Percentiles rank a stretch among this genome's conserved stretches.
Evolutionary conservation across 2,329 filamentous ascomycete species (phyloP).

Genomic region (Nigrograna mackinnonii): DNA sequence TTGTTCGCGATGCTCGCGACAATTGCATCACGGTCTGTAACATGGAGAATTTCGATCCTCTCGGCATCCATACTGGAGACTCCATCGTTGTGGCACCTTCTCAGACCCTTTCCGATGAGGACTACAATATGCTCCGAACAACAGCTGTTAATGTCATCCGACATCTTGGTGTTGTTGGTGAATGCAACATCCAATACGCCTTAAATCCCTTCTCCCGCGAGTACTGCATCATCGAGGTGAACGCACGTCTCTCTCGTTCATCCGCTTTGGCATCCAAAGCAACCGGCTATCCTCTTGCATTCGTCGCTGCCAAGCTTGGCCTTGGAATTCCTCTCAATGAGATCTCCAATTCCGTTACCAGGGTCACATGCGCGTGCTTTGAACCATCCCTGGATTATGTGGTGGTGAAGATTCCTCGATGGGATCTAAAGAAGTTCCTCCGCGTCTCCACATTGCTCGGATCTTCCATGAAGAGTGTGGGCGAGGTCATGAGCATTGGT

Average conservation of each 20-base stretch:
- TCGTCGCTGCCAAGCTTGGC: constrained; percentile 95
- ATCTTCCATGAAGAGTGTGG: constrained; percentile 99
- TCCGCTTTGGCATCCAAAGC: constrained; percentile 96
- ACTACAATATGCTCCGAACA: constrained; percentile 98
- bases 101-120: constrained; percentile 93
- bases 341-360: constrained; percentile 94
- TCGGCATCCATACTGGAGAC: constrained; percentile 97
- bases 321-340: constrained; percentile 94
- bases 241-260: constrained; percentile 91
- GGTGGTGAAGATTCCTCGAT: constrained; percentile 97
- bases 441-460: constrained; percentile 93
- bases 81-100: constrained; percentile 98
- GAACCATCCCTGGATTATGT: constrained; percentile 98
- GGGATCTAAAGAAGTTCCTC: constrained; percentile 99
- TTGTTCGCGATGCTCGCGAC: constrained; percentile 91
- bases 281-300: constrained; percentile 93
- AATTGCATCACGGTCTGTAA: constrained; percentile 99
- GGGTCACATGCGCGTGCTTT: constrained; percentile 95
- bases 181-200: constrained; percentile 99
- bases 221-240: constrained; percentile 99
- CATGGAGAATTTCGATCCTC: constrained; percentile 99
- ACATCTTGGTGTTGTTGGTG: constrained; percentile 94
- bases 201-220: constrained; percentile 93
- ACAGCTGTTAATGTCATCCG: constrained; percentile 97
- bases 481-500: constrained; percentile 98